Percentiles rank a stretch among this genome's conserved stretches.
These are phyloP conservation scores for Phytopythium oedochilum DNA, from an alignment of 352 stramenopile species.

Conservation along the genomic window DNA sequence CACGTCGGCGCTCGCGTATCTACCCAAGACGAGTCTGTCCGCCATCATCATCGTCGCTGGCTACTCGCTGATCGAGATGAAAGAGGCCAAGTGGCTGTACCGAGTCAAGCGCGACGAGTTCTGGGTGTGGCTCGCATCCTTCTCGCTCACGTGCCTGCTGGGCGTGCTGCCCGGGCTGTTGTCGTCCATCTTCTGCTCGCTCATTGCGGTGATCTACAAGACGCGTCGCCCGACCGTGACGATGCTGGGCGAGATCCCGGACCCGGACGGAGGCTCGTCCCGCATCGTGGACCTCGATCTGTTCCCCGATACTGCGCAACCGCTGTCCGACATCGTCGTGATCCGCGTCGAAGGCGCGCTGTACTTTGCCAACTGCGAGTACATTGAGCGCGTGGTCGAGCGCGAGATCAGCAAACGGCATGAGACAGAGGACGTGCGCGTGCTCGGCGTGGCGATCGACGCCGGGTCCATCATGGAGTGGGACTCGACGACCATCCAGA, in stretches of 20 bases:
- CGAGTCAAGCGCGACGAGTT: slow-evolving; percentile 59
- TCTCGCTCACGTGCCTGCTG: slow-evolving; percentile 42
- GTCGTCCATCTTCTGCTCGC: slow-evolving; percentile 50
- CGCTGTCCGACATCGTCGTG: slow-evolving; percentile 37
- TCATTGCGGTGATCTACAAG: slow-evolving; percentile 59
- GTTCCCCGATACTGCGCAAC: slow-evolving; percentile 29
- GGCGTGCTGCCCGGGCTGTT: slow-evolving; percentile 43
- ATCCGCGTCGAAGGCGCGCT: slow-evolving; percentile 50
- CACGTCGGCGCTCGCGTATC: slow-evolving; percentile 73
- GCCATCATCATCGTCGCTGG: slow-evolving; percentile 90
- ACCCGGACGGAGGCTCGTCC: slow-evolving; percentile 17
- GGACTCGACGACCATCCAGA: slow-evolving; percentile 82
- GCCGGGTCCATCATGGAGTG: slow-evolving; percentile 78
- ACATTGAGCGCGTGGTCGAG: slow-evolving; percentile 44
- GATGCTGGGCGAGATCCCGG: slow-evolving; percentile 35
- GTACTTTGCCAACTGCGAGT: slow-evolving; percentile 67
- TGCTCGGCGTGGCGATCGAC: slow-evolving; percentile 66
- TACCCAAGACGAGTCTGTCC: slow-evolving; percentile 82
- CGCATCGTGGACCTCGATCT: slow-evolving; percentile 36
- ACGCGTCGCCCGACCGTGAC: slow-evolving; percentile 39
- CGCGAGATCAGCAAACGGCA: slow-evolving; percentile 40
- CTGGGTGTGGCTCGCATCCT: slow-evolving; percentile 52
- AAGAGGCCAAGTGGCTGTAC: slow-evolving; percentile 81
- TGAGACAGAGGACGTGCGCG: slow-evolving; percentile 28
- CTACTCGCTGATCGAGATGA: slow-evolving; percentile 82